Percentiles rank a stretch among this genome's conserved stretches.
These are phyloP conservation scores for Alternaria brassicae DNA, from an alignment of 2,329 filamentous ascomycete species.

Conservation along the genomic window DNA sequence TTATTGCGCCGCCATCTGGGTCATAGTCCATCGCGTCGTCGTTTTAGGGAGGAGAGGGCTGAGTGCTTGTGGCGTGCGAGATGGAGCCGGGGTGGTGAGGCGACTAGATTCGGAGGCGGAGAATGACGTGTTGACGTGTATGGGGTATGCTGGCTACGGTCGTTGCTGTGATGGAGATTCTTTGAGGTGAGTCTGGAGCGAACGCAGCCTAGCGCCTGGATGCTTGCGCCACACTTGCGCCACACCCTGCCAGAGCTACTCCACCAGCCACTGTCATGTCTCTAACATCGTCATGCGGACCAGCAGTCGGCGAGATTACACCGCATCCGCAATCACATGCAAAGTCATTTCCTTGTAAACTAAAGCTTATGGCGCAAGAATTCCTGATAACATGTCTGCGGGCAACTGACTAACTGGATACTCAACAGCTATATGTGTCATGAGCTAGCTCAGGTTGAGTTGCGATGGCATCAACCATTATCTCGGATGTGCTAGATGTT, in stretches of 20 bases:
- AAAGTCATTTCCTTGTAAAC: background rate
- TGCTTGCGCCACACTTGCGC: slow-evolving; percentile 19
- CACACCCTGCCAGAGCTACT: background rate
- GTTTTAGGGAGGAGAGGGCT: slow-evolving; percentile 18
- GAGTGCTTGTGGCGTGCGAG: slow-evolving; percentile 9
- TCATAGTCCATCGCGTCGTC: slow-evolving; percentile 59
- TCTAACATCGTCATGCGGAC: background rate
- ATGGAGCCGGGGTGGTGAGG: slow-evolving; percentile 21
- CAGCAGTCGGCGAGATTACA: background rate
- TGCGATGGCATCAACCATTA: background rate
- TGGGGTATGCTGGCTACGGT: slow-evolving; percentile 22
- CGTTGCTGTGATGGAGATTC: slow-evolving; percentile 23
- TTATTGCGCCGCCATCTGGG: slow-evolving; percentile 54
- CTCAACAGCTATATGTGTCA: background rate
- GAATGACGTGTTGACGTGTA: slow-evolving; percentile 29
- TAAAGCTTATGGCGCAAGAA: background rate
- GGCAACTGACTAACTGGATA: background rate
- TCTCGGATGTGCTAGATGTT: background rate
- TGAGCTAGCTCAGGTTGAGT: background rate
- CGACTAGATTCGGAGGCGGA: slow-evolving; percentile 25
- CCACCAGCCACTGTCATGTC: background rate
- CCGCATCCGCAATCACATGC: background rate
- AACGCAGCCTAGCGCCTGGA: slow-evolving; percentile 14
- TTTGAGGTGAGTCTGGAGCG: slow-evolving; percentile 28
- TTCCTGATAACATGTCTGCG: background rate